Percentiles rank a stretch among this genome's conserved stretches.
These are phyloP conservation scores for Boletus coccyginus DNA, from an alignment of 768 basidiomycete species.

Conservation along the genomic window DNA sequence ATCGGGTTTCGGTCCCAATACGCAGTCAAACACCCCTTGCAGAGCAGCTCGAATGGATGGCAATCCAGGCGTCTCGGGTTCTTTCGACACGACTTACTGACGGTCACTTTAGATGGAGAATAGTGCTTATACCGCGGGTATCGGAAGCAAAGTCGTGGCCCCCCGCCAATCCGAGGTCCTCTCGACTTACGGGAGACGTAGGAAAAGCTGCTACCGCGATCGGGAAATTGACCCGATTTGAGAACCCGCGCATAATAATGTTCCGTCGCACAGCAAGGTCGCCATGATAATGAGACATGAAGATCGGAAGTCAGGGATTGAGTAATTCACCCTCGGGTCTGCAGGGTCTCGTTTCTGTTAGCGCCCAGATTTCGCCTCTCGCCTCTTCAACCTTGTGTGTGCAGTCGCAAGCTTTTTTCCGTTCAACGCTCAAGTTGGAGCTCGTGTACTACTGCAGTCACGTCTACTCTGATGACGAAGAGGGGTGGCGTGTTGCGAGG, in stretches of 20 bases:
- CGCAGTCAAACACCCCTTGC: conserved; percentile 18
- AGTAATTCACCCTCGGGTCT: not conserved
- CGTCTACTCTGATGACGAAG: conserved; percentile 33
- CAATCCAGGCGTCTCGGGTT: too few relatives aligned
- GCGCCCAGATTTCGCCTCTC: not conserved
- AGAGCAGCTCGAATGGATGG: not conserved
- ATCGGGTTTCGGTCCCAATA: conserved; percentile 38
- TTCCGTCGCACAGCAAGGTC: not conserved
- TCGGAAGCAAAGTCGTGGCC: conserved; percentile 35
- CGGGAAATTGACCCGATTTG: too few relatives aligned
- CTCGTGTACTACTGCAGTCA: conserved; percentile 11
- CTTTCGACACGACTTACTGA: not conserved
- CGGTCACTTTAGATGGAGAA: not conserved
- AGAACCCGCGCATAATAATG: not conserved
- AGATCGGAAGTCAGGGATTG: not conserved
- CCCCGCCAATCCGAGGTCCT: conserved; percentile 36
- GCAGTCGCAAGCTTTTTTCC: too few relatives aligned
- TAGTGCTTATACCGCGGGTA: not conserved
- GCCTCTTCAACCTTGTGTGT: too few relatives aligned
- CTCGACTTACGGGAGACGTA: conserved; percentile 1
- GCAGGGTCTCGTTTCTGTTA: not conserved
- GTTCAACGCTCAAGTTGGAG: too few relatives aligned
- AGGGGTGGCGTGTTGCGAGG: conserved; percentile 21
- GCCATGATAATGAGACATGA: not conserved
- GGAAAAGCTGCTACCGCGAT: not conserved